These are phyloP conservation scores for Begonia fuchsioides DNA, from an alignment of 306 rosid genomes.

Conservation along the genomic window DNA sequence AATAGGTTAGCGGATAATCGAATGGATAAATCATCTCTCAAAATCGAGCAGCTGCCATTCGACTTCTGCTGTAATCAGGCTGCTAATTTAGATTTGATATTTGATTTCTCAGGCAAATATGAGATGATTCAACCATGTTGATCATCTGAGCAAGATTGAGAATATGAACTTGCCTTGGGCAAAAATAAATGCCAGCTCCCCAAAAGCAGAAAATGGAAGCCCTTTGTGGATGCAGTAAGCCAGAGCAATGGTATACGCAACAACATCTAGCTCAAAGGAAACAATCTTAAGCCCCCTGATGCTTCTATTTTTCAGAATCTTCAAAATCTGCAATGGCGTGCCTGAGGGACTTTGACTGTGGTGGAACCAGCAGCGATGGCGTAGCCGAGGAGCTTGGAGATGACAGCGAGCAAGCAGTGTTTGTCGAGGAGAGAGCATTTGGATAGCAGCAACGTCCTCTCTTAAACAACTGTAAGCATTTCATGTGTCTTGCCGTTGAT, in stretches of 20 bases:
- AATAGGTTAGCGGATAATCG: too few species aligned
- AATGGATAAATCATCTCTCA: too few species aligned
- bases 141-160: not conserved
- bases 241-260: slow-evolving; percentile 64
- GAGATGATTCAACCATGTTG: too few species aligned
- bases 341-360: too few species aligned
- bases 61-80: not conserved
- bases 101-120: too few species aligned
- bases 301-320: slow-evolving; percentile 46
- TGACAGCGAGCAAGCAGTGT: too few species aligned
- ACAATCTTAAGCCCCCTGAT: slow-evolving; percentile 72
- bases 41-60: not conserved
- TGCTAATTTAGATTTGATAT: not conserved
- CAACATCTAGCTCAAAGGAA: slow-evolving; percentile 66
- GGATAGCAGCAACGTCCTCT: too few species aligned
- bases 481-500: too few species aligned
- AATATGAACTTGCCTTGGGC: slow-evolving; percentile 43
- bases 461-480: too few species aligned
- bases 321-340: slow-evolving; percentile 3
- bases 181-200: slow-evolving; percentile 65
- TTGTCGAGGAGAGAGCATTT: too few species aligned
- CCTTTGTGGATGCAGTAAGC: slow-evolving; percentile 81
- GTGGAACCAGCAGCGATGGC: too few species aligned
- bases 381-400: too few species aligned
- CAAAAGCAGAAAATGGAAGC: slow-evolving; percentile 78